Conservation (phyloP, 2,329 filamentous ascomycete genomes). For the Botryosphaeria dothidea region DNA sequence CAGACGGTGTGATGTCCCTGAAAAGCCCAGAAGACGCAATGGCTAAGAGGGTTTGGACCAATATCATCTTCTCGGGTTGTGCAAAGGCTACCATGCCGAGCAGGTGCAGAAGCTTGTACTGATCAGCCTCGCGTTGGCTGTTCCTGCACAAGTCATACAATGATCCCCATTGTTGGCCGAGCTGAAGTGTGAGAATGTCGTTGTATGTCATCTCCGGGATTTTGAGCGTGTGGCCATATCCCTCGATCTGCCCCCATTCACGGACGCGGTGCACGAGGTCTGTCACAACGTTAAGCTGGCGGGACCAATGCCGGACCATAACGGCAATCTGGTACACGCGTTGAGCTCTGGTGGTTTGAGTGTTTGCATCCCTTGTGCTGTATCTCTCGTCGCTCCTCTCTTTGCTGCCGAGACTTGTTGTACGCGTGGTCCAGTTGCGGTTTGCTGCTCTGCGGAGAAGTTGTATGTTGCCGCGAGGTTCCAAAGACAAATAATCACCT, state of each 20-base stretch:
- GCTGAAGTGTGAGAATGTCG: neutral
- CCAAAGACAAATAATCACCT: slow-evolving; percentile 37
- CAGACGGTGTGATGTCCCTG: neutral
- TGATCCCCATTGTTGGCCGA: neutral
- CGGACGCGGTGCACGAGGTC: neutral
- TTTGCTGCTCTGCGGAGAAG: slow-evolving; percentile 32
- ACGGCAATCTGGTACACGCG: slow-evolving; percentile 23
- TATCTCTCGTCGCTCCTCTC: slow-evolving; percentile 22
- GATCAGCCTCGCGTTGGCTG: neutral
- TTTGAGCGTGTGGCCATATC: neutral
- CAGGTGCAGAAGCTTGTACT: neutral
- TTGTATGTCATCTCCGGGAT: neutral
- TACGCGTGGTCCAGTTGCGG: slow-evolving; percentile 31
- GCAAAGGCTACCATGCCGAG: neutral
- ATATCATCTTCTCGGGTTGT: neutral
- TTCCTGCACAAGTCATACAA: neutral
- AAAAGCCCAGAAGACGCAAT: neutral
- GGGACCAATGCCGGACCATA: slow-evolving; percentile 18
- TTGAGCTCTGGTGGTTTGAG: slow-evolving; percentile 23
- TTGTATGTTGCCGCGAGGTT: slow-evolving; percentile 23
- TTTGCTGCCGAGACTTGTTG: slow-evolving; percentile 36
- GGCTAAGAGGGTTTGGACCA: neutral
- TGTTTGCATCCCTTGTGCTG: slow-evolving; percentile 19
- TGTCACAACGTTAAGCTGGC: neutral
- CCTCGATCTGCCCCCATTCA: neutral